Evolutionary conservation across 2,329 filamentous ascomycete species (phyloP).

Genomic region (Ophiostoma montium): DNA sequence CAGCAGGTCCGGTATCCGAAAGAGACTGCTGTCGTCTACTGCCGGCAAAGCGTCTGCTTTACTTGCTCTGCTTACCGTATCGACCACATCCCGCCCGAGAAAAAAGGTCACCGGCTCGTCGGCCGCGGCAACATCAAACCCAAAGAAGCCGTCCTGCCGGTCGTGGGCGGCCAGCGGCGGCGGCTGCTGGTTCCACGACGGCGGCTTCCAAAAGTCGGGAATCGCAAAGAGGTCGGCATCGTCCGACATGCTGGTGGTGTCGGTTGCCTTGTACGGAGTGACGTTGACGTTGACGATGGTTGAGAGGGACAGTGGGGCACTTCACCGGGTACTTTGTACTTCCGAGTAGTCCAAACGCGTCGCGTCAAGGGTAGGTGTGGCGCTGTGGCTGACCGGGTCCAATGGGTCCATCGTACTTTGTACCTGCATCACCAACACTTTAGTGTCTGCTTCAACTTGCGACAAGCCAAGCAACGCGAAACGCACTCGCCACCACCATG

Average conservation of each 20-base stretch:
- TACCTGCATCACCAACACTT: too few relatives aligned
- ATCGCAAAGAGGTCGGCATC: slow-evolving; percentile 45
- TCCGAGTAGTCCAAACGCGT: too few relatives aligned
- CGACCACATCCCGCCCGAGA: slow-evolving; percentile 9
- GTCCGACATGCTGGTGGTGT: background rate
- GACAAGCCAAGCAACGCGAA: too few relatives aligned
- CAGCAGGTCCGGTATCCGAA: slow-evolving; percentile 26
- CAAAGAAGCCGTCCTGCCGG: slow-evolving; percentile 26
- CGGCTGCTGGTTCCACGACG: slow-evolving; percentile 30
- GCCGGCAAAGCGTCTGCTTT: background rate
- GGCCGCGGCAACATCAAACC: slow-evolving; percentile 22
- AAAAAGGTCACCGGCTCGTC: slow-evolving; percentile 5
- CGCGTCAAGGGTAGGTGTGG: too few relatives aligned
- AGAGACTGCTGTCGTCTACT: slow-evolving; percentile 23
- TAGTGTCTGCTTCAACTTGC: too few relatives aligned
- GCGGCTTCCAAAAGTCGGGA: slow-evolving; percentile 44
- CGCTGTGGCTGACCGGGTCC: too few relatives aligned
- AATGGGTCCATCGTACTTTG: too few relatives aligned
- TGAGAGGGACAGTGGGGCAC: too few relatives aligned
- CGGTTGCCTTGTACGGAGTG: too few relatives aligned
- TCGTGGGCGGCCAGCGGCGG: background rate
- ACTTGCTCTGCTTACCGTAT: too few relatives aligned
- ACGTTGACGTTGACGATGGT: too few relatives aligned
- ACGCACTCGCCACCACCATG: slow-evolving; percentile 23
- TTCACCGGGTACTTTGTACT: too few relatives aligned